Percentiles rank a stretch among this genome's conserved stretches.
These are phyloP conservation scores for Phymatotrichopsis omnivora DNA, from an alignment of 2,329 filamentous ascomycete genomes.

Conservation along the genomic window DNA sequence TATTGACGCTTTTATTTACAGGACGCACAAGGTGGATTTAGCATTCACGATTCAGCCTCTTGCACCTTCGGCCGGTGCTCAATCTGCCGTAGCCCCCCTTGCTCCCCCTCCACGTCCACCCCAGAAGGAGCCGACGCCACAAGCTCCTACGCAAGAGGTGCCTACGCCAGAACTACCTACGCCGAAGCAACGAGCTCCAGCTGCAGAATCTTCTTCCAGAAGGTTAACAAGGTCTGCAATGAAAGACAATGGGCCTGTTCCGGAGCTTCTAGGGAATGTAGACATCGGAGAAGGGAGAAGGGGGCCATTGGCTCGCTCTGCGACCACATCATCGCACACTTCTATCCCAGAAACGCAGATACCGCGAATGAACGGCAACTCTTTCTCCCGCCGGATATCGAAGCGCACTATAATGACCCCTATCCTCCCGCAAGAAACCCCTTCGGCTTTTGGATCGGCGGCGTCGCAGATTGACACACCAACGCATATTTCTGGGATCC, in stretches of 20 bases:
- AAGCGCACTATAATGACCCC: constrained; percentile 1
- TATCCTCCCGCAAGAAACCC: neutral
- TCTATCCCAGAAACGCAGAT: neutral
- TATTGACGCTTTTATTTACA: constrained; percentile 1
- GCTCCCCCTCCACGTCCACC: no score
- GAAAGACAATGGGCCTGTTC: constrained; percentile 1
- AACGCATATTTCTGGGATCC: neutral
- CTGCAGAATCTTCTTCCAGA: neutral
- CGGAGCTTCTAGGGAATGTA: neutral
- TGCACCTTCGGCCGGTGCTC: neutral
- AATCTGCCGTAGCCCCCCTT: neutral
- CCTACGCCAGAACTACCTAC: neutral
- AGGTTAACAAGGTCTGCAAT: constrained; percentile 6
- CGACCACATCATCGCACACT: neutral
- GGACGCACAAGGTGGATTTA: constrained; percentile 20
- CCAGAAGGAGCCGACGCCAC: neutral
- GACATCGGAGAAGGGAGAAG: neutral
- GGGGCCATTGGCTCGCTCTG: neutral
- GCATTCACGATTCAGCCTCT: constrained; percentile 20
- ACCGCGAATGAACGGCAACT: neutral
- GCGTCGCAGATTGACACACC: neutral
- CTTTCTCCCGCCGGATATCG: constrained; percentile 7
- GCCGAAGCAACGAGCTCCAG: constrained; percentile 1
- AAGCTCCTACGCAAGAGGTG: neutral
- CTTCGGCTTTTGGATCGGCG: neutral